Conservation (phyloP, 2,329 filamentous ascomycete species). For the Mycosphaerelloides madeirae region DNA sequence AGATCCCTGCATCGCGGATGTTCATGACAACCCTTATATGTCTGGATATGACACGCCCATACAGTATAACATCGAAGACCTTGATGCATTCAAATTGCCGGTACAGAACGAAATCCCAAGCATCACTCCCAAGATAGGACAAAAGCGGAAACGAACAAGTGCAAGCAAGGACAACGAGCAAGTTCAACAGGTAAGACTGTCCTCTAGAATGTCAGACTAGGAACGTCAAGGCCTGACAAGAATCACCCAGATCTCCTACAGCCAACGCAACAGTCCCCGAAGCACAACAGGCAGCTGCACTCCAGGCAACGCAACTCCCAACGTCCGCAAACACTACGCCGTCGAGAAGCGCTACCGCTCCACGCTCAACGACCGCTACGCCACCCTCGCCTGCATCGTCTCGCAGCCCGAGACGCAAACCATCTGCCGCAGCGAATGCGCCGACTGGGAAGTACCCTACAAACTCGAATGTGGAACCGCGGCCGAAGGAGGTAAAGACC, state of each 20-base stretch:
- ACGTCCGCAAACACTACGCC: conserved; percentile 36
- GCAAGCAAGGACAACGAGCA: no score
- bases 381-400: conserved; percentile 15
- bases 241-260: no score
- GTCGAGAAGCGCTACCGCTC: conserved; percentile 30
- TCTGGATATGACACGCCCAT: neutral
- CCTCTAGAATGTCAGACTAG: neutral
- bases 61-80: neutral
- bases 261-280: conserved; percentile 1
- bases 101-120: neutral
- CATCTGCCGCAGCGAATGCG: conserved; percentile 13
- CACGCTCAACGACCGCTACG: conserved; percentile 16
- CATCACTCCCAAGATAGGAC: neutral
- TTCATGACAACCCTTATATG: neutral
- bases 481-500: conserved; percentile 10
- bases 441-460: conserved; percentile 15
- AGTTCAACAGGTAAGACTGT: no score
- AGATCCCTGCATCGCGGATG: neutral
- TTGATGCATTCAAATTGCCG: neutral
- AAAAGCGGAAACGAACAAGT: conserved; percentile 2
- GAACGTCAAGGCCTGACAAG: neutral
- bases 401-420: conserved; percentile 12
- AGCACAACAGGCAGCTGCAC: neutral
- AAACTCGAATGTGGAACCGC: conserved; percentile 12
- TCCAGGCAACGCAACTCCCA: neutral